Base-by-base conservation (phyloP, 2,329 filamentous ascomycete genomes). In the Trichoderma oligosporum region DNA sequence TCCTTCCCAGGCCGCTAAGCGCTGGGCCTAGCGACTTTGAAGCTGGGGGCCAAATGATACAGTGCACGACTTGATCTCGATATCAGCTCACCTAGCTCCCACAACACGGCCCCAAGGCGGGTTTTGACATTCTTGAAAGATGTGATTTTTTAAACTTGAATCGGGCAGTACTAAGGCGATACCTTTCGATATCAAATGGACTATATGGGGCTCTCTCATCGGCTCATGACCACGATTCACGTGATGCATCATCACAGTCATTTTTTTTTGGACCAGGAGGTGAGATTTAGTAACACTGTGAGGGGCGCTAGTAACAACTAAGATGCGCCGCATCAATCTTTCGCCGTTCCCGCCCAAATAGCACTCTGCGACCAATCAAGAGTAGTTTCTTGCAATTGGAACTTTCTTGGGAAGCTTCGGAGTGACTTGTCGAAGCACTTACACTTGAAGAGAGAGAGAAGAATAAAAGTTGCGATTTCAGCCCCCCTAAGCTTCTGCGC, bases 151-250 rank as follows among this genome's bases (percentile, higher is more conserved):
- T 14, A 36, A 20, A 44, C 35, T 35, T 31, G 20, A 3, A 47
- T 56, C 44, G 35, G 52, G 42, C 41, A 42, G 27, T 55, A 18
- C 44, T 41, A 18, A n/a, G 29, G 29, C 36, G 33, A 59, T 36
- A 36, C 31, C 36, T 59, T 31, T 38, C 16, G 16, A 45, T 48
- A 20, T 9, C 38, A 25, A 24, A 33, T 56, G 58, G 45, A 61
- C 57, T 57, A 61, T 61, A 64, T 68, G 66, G 65, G 65, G 57
- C 51, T 41, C 57, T 61, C 44, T 53, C 33, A 57, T 58, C 61
- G 64, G 64, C 65, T 69, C 66, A 70, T 67, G 68, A 70, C 61
- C 58, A 61, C 24, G 49, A 56, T 65, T 63, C 71, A 73, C 71
- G 71, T 73, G 71, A 73, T 65, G 60, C 6, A n/a, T 39, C 48